phyloP scores from a whole-genome alignment of 768 basidiomycete genomes.

The Boletus speciosus region DNA sequence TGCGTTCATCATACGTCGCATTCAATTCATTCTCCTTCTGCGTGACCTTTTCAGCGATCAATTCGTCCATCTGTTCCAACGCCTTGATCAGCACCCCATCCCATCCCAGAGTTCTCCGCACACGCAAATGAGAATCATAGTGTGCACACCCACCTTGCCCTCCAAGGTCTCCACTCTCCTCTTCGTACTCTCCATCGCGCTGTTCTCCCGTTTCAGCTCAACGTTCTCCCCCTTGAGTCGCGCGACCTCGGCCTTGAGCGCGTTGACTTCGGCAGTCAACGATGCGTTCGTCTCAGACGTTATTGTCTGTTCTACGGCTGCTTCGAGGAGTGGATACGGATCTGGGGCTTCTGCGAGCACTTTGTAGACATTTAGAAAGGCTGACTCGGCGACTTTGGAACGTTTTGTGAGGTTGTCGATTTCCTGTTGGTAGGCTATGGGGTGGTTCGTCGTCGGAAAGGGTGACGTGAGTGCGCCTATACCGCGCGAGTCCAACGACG shows the following conservation, averaged over 20 bases:
- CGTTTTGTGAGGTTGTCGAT: conserved; percentile 95
- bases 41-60: conserved; percentile 83
- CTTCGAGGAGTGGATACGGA: conserved; percentile 94
- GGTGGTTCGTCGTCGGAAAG: background rate
- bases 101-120: background rate
- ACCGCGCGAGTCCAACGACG: background rate
- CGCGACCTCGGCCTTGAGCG: conserved; percentile 71
- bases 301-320: conserved; percentile 93
- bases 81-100: background rate
- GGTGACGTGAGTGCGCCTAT: too few species aligned
- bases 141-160: conserved; percentile 55
- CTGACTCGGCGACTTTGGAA: conserved; percentile 88
- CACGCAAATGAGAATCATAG: background rate
- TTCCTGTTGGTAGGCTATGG: conserved; percentile 87
- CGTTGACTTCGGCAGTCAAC: conserved; percentile 61
- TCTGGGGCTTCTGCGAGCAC: conserved; percentile 95
- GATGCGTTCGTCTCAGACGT: conserved; percentile 45
- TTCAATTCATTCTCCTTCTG: conserved; percentile 97
- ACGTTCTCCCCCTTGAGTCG: conserved; percentile 78
- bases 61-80: conserved; percentile 82
- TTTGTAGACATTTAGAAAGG: conserved; percentile 96
- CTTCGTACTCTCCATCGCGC: conserved; percentile 62
- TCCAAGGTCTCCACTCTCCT: conserved; percentile 81
- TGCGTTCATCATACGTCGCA: conserved; percentile 93
- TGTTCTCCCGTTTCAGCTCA: conserved; percentile 71